phyloP scores from a whole-genome alignment of 805 yeast genomes.

The Cyberlindnera euphorbiiphila region DNA sequence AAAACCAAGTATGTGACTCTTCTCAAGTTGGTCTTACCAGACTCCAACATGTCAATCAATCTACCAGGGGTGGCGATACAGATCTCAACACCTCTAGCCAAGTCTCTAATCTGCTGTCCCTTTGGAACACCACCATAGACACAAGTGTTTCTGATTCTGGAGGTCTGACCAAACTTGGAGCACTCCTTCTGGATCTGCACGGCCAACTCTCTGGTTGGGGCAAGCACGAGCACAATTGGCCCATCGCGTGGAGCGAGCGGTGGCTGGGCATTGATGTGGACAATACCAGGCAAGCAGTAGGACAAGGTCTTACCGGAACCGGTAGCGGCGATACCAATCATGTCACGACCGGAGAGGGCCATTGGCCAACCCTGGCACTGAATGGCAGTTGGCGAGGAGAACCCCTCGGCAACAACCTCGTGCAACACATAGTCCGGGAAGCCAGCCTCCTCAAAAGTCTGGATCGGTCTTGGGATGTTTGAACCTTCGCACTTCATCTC shows the following conservation, averaged over 20 bases:
- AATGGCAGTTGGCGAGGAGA: slow-evolving; percentile 90
- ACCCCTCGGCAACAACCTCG: slow-evolving; percentile 89
- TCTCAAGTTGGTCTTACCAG: slow-evolving; percentile 89
- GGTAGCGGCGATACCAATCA: slow-evolving; percentile 98
- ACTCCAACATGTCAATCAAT: slow-evolving; percentile 94
- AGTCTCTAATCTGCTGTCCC: slow-evolving; percentile 96
- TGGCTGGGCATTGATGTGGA: slow-evolving; percentile 98
- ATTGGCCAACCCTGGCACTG: slow-evolving; percentile 99
- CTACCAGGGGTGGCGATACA: slow-evolving; percentile 99
- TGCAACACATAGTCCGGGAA: slow-evolving; percentile 90
- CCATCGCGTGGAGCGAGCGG: slow-evolving; percentile 92
- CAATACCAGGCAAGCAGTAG: slow-evolving; percentile 94
- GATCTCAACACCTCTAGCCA: slow-evolving; percentile 93
- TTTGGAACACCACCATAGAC: slow-evolving; percentile 99
- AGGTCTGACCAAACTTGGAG: slow-evolving; percentile 86
- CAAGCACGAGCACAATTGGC: slow-evolving; percentile 90
- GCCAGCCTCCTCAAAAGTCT: slow-evolving; percentile 93
- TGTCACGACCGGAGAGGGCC: slow-evolving; percentile 98
- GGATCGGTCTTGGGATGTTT: slow-evolving; percentile 92
- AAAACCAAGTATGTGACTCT: slow-evolving; percentile 96
- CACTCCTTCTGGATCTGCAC: slow-evolving; percentile 97
- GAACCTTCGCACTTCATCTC: slow-evolving; percentile 84
- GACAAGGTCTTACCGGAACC: slow-evolving; percentile 99
- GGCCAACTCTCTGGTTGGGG: slow-evolving; percentile 98
- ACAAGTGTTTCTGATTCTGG: slow-evolving; percentile 94